Conservation (phyloP, 768 basidiomycete genomes). For the Leccinum variicolor region DNA sequence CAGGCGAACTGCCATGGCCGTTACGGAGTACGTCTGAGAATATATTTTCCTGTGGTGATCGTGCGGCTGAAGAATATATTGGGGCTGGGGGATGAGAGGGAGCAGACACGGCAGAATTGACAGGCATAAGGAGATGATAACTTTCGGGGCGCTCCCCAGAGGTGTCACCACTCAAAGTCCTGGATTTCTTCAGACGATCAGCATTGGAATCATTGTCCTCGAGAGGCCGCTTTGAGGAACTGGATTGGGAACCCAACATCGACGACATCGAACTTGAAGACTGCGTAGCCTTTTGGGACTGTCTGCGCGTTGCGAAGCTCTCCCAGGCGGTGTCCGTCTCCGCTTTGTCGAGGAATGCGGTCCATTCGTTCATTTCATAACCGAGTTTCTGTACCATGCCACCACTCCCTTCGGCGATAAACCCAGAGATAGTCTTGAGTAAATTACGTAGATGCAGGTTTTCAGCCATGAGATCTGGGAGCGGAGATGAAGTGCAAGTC, state of each 20-base stretch:
- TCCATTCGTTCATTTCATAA: constrained; percentile 75
- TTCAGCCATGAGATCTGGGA: constrained; percentile 80
- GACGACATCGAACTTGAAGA: constrained; percentile 30
- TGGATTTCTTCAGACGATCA: constrained; percentile 49
- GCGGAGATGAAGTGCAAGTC: constrained; percentile 4
- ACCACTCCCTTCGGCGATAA: constrained; percentile 86
- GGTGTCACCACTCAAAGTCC: constrained; percentile 38
- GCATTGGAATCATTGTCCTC: constrained; percentile 28
- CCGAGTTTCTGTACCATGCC: constrained; percentile 76
- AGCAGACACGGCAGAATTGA: constrained; percentile 41
- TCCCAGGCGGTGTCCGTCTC: constrained; percentile 96
- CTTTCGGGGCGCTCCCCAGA: constrained; percentile 40
- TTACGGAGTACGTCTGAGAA: constrained; percentile 62
- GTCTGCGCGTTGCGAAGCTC: constrained; percentile 73
- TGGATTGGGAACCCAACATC: constrained; percentile 26
- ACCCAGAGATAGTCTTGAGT: constrained; percentile 68
- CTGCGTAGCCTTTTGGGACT: constrained; percentile 27
- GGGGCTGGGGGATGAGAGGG: constrained; percentile 29
- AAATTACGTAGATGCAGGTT: constrained; percentile 81
- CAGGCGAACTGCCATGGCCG: constrained; percentile 50
- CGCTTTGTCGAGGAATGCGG: constrained; percentile 75
- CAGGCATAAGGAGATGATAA: constrained; percentile 57
- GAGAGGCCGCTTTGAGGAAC: constrained; percentile 20
- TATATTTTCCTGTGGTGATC: constrained; percentile 47
- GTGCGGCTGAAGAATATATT: constrained; percentile 44